A percentile compares a stretch with the other conserved stretches of the same genome.
phyloP scores from a whole-genome alignment of 257 asterid genomes.

The Nicotiana otophora region DNA sequence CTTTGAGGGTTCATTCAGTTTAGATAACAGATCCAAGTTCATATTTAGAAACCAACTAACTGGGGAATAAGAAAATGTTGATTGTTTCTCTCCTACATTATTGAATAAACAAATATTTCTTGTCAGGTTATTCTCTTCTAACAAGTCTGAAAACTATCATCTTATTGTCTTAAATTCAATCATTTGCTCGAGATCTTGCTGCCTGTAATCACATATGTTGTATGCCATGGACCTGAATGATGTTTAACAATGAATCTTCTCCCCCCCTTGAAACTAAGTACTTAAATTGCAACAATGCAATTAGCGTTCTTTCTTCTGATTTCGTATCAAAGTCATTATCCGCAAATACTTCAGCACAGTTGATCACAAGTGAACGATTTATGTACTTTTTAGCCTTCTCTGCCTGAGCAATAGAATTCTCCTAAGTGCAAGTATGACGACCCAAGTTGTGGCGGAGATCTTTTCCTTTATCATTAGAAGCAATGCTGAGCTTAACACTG shows the following conservation, averaged over 20 bases:
- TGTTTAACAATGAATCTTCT: not conserved
- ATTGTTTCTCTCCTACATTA: not conserved
- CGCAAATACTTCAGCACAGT: not conserved
- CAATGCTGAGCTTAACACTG: conserved; percentile 41
- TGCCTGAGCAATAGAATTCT: conserved; percentile 20
- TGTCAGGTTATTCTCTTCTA: not conserved
- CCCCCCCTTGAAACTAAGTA: not conserved
- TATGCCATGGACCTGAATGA: not conserved
- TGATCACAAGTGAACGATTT: not conserved
- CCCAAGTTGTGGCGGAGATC: conserved; percentile 40
- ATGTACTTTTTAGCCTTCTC: conserved; percentile 25
- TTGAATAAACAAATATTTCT: not conserved
- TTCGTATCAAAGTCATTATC: not conserved
- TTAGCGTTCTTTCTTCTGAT: not conserved
- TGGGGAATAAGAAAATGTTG: not conserved
- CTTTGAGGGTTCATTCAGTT: not conserved
- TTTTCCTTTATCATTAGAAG: conserved; percentile 46
- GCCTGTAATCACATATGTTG: not conserved
- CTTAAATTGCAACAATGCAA: not conserved
- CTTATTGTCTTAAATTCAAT: not conserved
- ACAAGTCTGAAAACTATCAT: not conserved
- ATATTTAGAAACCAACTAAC: not conserved
- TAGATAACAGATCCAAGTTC: not conserved
- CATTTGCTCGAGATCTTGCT: not conserved
- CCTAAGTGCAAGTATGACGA: conserved; percentile 27